Conservation (phyloP, 2,329 filamentous ascomycete species). For the Alternaria dauci region DNA sequence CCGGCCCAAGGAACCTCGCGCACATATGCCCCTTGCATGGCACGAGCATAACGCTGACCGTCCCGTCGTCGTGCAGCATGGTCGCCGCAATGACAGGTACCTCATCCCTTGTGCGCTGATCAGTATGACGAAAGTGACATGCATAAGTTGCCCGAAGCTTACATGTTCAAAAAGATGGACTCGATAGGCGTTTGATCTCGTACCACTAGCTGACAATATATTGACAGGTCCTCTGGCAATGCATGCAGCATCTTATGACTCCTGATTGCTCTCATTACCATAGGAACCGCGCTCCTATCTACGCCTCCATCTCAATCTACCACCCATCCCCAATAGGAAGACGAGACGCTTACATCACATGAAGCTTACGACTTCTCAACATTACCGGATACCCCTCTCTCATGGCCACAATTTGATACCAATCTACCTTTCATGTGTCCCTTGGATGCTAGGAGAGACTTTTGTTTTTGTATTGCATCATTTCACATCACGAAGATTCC, state of each 20-base stretch:
- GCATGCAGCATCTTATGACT: slow-evolving; percentile 50
- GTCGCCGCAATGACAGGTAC: slow-evolving; percentile 5
- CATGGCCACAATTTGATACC: slow-evolving; percentile 4
- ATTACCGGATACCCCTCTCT: slow-evolving; percentile 3
- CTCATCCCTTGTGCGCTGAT: slow-evolving; percentile 7
- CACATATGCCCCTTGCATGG: slow-evolving; percentile 1
- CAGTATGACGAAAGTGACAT: slow-evolving; percentile 16
- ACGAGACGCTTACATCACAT: slow-evolving; percentile 1
- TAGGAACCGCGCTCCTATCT: slow-evolving; percentile 29
- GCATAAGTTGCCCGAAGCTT: slow-evolving; percentile 10
- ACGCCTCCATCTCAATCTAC: slow-evolving; percentile 13
- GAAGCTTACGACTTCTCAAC: slow-evolving; percentile 3
- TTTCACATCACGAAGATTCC: slow-evolving; percentile 4
- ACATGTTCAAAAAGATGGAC: not conserved
- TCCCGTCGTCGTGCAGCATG: slow-evolving; percentile 9
- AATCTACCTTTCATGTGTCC: not conserved
- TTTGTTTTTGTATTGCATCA: slow-evolving; percentile 5
- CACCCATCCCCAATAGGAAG: slow-evolving; percentile 1
- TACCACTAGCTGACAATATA: slow-evolving; percentile 16
- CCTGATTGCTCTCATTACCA: slow-evolving; percentile 30
- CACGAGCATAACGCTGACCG: slow-evolving; percentile 18
- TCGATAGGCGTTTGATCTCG: not conserved
- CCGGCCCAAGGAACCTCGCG: slow-evolving; percentile 5
- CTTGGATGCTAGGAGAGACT: not conserved
- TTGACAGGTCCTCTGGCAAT: slow-evolving; percentile 41